These are phyloP conservation scores for Pestalotiopsis sp. DNA, from an alignment of 2,329 filamentous ascomycete species.

Conservation along the genomic window DNA sequence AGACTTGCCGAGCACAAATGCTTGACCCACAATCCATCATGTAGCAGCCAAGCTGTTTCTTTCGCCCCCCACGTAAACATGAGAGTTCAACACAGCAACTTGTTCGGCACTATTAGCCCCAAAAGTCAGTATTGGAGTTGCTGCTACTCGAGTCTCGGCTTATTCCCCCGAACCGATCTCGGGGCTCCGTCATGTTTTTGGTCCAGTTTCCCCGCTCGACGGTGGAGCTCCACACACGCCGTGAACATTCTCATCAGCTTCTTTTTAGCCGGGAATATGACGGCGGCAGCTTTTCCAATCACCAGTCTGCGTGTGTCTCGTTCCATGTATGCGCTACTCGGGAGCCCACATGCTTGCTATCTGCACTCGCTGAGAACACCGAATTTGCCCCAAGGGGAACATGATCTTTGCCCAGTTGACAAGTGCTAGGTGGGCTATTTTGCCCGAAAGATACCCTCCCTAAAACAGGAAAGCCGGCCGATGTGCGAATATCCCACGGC, in stretches of 20 bases:
- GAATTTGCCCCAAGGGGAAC: too few relatives aligned
- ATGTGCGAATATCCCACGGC: neutral
- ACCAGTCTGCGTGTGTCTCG: neutral
- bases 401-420: neutral
- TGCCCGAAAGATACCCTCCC: neutral
- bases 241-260: neutral
- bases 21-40: neutral
- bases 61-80: neutral
- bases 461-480: neutral
- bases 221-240: constrained; percentile 8
- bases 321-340: neutral
- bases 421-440: neutral
- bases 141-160: neutral
- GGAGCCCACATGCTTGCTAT: neutral
- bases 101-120: neutral
- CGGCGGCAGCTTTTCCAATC: neutral
- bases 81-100: neutral
- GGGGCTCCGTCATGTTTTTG: constrained; percentile 1
- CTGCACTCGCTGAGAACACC: too few relatives aligned
- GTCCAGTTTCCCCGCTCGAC: neutral
- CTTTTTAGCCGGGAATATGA: constrained; percentile 5
- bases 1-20: neutral
- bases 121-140: neutral
- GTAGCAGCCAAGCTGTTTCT: neutral
- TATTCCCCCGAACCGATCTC: constrained; percentile 7